A percentile compares a stretch with the other conserved stretches of the same genome.
phyloP scores from a whole-genome alignment of 202 grass and related monocot genomes.

The Zizania palustris region DNA sequence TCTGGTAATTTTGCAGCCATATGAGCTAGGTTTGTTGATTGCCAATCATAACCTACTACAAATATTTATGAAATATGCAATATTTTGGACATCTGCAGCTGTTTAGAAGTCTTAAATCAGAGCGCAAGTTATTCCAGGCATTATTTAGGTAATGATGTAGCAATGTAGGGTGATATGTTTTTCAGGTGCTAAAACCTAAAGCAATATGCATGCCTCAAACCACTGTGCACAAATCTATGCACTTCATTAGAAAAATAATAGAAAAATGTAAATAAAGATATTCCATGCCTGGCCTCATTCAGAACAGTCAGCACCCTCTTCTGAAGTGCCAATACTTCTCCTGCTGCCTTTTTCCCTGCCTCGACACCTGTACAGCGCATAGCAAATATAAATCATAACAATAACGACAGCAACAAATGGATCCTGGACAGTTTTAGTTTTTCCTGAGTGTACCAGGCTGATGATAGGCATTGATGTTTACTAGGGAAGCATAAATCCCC shows the following conservation, averaged over 20 bases:
- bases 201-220: constrained; percentile 4
- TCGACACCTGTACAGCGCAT: constrained; percentile 73
- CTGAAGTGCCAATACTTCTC: constrained; percentile 94
- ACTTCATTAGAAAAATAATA: constrained; percentile 8
- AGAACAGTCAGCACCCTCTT: constrained; percentile 85
- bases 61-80: constrained; percentile 14
- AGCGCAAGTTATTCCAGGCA: not conserved
- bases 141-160: not conserved
- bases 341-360: constrained; percentile 97
- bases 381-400: constrained; percentile 6
- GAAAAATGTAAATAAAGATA: constrained; percentile 37
- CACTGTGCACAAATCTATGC: constrained; percentile 10
- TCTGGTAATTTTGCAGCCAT: not conserved
- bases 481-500: constrained; percentile 83
- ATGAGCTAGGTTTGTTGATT: not conserved
- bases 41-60: not conserved
- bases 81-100: not conserved
- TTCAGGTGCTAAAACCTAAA: constrained; percentile 7
- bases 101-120: not conserved
- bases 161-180: not conserved
- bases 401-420: constrained; percentile 5
- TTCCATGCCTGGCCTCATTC: constrained; percentile 84
- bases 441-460: constrained; percentile 72
- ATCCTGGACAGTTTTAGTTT: constrained; percentile 27
- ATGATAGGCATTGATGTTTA: constrained; percentile 99